Base-by-base conservation (phyloP, 192 early-diverging fungal genomes). In the Mortierella claussenii region DNA sequence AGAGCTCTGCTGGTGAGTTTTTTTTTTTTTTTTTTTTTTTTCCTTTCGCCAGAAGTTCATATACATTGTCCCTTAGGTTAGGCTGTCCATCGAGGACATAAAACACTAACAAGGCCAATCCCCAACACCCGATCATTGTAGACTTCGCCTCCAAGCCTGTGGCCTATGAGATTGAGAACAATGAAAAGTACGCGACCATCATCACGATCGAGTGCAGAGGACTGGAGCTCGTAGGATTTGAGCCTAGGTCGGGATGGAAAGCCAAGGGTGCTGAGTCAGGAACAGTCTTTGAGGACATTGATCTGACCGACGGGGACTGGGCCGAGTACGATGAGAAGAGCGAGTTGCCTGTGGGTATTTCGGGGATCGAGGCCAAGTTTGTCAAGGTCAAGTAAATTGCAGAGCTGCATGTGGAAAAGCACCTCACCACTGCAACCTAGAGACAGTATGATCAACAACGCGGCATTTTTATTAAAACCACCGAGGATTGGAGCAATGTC, bases 251-350 rank as follows among this genome's bases (percentile, higher is more conserved):
- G 74, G 88, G 86, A 20, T 95, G 89, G 89, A 68, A 55, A 53
- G 94, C 88, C 28, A 80, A 82, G 63, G 93, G 94, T 42, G 74
- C 79, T 20, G 91, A 95, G 58, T 90, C 91, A 1, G 80, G 82
- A 9, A 89, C 88, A 3, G 13, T 44, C 37, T 97, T 97, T 80
- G 82, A 89, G 21, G 92, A 94, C 31, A 82, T 97, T 64, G 91
- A 94, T 64, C 82, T 96, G 45, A 82, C 83, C 11, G 93, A 95
- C 30, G 88, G 87, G 21, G 87, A 92, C 65, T 97, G 95, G 95
- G 91, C 86, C 32, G 95, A 94, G 12, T 97, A 97, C 68, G 95
- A 97, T 70, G 95, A 95, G 68, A 89, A 87, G 86, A 78, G 78
- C 46, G 79, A 80, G 17, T 79, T 86, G 49, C 87, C 91, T 47